Evolutionary conservation across 768 basidiomycete genomes (phyloP).

Genomic region (Dentipellis fragilis): DNA sequence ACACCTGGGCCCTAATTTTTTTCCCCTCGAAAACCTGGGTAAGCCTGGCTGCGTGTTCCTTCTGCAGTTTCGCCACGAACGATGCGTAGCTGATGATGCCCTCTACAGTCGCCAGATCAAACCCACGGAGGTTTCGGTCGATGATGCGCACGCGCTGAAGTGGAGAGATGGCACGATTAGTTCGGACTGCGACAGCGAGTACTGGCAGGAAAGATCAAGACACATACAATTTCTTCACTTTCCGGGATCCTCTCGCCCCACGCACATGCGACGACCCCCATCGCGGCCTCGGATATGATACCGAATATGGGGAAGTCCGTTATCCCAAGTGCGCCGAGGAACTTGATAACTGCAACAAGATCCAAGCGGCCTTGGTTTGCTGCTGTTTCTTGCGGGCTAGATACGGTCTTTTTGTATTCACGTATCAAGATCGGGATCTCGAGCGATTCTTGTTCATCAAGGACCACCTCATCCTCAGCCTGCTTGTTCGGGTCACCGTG

Average conservation of each 20-base stretch:
- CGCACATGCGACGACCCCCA: not conserved
- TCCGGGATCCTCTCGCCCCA: not conserved
- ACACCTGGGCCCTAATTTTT: too few relatives aligned
- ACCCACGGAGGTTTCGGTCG: not conserved
- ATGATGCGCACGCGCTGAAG: not conserved
- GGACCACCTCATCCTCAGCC: too few relatives aligned
- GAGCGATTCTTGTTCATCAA: not conserved
- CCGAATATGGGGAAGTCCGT: not conserved
- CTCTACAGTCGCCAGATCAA: not conserved
- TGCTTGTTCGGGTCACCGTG: too few relatives aligned
- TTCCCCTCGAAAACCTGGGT: too few relatives aligned
- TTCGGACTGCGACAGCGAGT: too few relatives aligned
- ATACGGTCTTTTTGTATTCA: not conserved
- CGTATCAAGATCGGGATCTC: not conserved
- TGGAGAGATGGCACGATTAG: not conserved
- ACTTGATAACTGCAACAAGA: not conserved
- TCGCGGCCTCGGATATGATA: not conserved
- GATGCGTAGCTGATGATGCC: not conserved
- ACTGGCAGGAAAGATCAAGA: not conserved
- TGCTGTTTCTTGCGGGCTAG: not conserved
- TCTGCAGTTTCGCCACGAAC: not conserved
- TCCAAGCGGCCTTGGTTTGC: not conserved
- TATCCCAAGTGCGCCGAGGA: not conserved
- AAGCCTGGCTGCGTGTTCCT: too few relatives aligned
- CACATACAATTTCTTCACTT: not conserved